These are phyloP conservation scores for Aspergillus sp. DNA, from an alignment of 2,329 filamentous ascomycete genomes.

Conservation along the genomic window DNA sequence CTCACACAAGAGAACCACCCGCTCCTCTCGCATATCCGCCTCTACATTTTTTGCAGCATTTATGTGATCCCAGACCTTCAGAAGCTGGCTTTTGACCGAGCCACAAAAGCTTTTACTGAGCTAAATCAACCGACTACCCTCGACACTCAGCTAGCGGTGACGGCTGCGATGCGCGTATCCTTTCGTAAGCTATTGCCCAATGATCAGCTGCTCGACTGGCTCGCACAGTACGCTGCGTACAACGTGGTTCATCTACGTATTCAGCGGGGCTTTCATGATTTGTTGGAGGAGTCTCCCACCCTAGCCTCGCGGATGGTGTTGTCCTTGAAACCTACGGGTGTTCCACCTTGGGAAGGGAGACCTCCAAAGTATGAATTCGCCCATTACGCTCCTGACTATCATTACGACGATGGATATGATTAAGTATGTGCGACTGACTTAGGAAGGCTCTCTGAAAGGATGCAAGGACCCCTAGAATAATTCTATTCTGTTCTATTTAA, in stretches of 20 bases:
- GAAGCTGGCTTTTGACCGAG: conserved; percentile 10
- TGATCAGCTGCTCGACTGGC: conserved; percentile 8
- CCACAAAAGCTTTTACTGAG: conserved; percentile 1
- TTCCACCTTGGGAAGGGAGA: not conserved
- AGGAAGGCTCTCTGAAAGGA: too few species aligned
- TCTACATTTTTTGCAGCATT: conserved; percentile 15
- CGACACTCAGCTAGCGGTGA: conserved; percentile 1
- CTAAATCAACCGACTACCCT: not conserved
- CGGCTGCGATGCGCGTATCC: not conserved
- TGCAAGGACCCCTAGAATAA: too few species aligned
- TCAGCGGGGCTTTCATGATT: conserved; percentile 8
- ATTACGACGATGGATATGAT: too few species aligned
- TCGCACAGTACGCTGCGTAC: conserved; percentile 11
- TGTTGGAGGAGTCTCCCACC: conserved; percentile 4
- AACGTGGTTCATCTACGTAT: not conserved
- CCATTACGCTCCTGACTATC: not conserved
- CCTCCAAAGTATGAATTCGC: not conserved
- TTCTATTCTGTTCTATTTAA: too few species aligned
- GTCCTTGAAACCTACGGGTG: not conserved
- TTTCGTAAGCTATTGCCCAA: not conserved
- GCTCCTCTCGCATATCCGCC: conserved; percentile 9
- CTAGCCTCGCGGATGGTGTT: conserved; percentile 11
- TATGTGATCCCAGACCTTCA: conserved; percentile 12
- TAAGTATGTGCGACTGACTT: too few species aligned
- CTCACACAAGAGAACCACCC: conserved; percentile 9